Evolutionary conservation across 257 asterid species (phyloP).

Genomic region (Pogostemon cablin): DNA sequence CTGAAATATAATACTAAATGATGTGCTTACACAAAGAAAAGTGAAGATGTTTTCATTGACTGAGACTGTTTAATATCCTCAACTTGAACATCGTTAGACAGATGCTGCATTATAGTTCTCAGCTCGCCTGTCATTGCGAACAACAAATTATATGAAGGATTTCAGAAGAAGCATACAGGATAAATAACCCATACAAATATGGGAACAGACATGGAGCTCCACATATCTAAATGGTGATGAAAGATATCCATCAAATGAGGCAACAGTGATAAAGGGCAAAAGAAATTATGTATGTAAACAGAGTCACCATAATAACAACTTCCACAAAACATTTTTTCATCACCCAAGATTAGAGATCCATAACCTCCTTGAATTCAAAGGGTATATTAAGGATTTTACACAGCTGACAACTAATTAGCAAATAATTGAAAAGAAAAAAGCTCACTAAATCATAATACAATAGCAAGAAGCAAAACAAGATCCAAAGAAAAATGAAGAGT

Average conservation of each 20-base stretch:
- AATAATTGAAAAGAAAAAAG: not conserved
- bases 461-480: not conserved
- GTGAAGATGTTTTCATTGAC: constrained; percentile 36
- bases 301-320: not conserved
- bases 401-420: not conserved
- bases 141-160: constrained; percentile 14
- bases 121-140: constrained; percentile 45
- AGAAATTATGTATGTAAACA: not conserved
- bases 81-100: constrained; percentile 46
- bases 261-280: not conserved
- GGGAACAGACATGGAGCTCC: not conserved
- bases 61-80: constrained; percentile 45
- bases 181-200: not conserved
- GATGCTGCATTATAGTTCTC: constrained; percentile 37
- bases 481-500: not conserved
- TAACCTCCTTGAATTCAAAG: constrained; percentile 5
- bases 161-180: constrained; percentile 12
- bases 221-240: not conserved
- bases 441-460: not conserved
- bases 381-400: not conserved
- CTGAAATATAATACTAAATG: not conserved
- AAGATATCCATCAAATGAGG: not conserved
- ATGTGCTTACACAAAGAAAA: constrained; percentile 54
- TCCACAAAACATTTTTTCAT: not conserved
- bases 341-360: constrained; percentile 13